Base-by-base conservation (phyloP, 306 rosid species). In the Acacia confusa region DNA sequence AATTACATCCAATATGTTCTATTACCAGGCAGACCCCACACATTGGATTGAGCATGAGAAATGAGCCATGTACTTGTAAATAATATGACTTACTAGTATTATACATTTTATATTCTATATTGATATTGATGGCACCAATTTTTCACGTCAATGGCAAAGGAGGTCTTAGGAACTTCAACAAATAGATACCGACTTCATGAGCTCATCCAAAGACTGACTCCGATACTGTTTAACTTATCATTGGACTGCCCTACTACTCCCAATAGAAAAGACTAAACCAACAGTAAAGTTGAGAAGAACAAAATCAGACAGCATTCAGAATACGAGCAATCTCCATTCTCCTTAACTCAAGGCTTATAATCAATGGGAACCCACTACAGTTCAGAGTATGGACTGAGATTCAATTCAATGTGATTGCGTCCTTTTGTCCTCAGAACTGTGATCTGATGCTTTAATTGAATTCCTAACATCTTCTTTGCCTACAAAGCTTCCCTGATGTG, bases 401-500 rank as follows among this genome's bases (percentile, higher is more conserved):
- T 79, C 79, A 72, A 68, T 72, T 79, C 79, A 72, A 81, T 79
- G 81, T 88, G 86, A 90, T 61, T 55, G 84, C 79, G 84, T 91
- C 88, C 83, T 88, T 89, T 88, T 92, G 79, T 85, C 94, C 85
- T 92, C 92, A 25, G 86, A 80, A 76, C 76, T 70, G 44, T 85
- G 89, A 65, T 92, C 92, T 6, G 88, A 84, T 52, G 85, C 87
- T 82, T 89, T 94, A 83, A 82, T 83, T 19, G 79, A 78, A 88
- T 87, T 91, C 83, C 93, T 91, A 28, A 81, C 75, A 64, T 88
- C 97, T 83, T 87, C 97, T 79, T 87, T 91, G 43, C 82, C 88
- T 61, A 70, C 83, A 75, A 72, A 73, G 87, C 91, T 89, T 72
- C 90, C 92, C 47, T 80, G 94, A 72, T 81, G 91, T 38, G 82